Conservation (phyloP, 139 green algal species). For the Chara braunii region DNA sequence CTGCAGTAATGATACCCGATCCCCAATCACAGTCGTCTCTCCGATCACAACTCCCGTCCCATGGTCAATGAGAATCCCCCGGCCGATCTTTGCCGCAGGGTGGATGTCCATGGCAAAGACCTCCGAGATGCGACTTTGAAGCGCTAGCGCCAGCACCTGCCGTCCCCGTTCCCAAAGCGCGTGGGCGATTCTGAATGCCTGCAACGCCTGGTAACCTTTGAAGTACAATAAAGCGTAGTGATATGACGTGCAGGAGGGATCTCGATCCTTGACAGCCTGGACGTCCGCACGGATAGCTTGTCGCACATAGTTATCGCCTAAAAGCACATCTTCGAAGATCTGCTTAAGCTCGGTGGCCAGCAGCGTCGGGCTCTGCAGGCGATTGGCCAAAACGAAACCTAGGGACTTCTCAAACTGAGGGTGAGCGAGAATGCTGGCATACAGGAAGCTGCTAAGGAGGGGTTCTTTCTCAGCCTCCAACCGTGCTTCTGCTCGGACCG, state of each 20-base stretch:
- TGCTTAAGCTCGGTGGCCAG: slow-evolving; percentile 86
- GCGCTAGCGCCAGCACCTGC: slow-evolving; percentile 64
- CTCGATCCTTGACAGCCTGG: slow-evolving; percentile 58
- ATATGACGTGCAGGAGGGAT: slow-evolving; percentile 84
- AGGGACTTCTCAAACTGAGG: slow-evolving; percentile 67
- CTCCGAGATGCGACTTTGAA: slow-evolving; percentile 49
- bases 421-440: slow-evolving; percentile 88
- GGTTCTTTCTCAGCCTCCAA: slow-evolving; percentile 61
- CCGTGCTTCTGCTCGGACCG: slow-evolving; percentile 19
- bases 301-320: slow-evolving; percentile 11
- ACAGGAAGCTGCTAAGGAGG: slow-evolving; percentile 79
- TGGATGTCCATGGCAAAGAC: slow-evolving; percentile 91
- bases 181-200: slow-evolving; percentile 86
- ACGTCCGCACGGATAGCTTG: slow-evolving; percentile 32
- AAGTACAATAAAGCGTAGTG: slow-evolving; percentile 78
- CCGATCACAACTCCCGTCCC: slow-evolving; percentile 87
- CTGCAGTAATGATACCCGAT: slow-evolving; percentile 74
- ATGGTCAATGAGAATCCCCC: slow-evolving; percentile 91
- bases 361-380: slow-evolving; percentile 74
- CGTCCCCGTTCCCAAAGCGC: slow-evolving; percentile 70
- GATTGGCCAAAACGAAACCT: slow-evolving; percentile 90
- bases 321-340: slow-evolving; percentile 66
- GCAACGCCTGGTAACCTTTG: slow-evolving; percentile 89
- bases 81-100: slow-evolving; percentile 75
- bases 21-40: slow-evolving; percentile 77